Base-by-base conservation (phyloP, 345 rosid genomes). In the Eucalyptus regnans region DNA sequence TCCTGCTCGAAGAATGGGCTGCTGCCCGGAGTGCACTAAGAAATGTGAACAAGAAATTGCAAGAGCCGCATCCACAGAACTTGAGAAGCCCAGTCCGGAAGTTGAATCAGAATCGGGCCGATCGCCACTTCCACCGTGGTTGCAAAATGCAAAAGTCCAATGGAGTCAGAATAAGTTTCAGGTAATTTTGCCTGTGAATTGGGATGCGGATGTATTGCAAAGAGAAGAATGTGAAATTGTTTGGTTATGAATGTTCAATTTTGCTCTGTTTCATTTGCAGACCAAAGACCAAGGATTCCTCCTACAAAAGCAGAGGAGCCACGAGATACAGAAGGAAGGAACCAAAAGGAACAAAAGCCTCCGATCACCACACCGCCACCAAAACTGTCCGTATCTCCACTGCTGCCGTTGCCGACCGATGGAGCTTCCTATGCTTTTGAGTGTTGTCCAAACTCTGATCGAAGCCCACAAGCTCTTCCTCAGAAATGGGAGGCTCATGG, bases 11-110 rank as follows among this genome's bases (percentile, higher is more conserved):
- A 93, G 90, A 89, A 89, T 91, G 56, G 91, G 93, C 86, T 95
- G 95, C 87, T 98, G 99, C 91, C 94, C 96, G 3, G 93, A 88
- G 58, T 98, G 99, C 92, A 49, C 89, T 88, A 94, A 92, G 90
- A 94, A 92, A 90, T 97, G 93, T 25, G 95, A 96, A 90, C 94
- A 96, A 88, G 99, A 97, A 46, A 91, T 96, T 1, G 94, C 93
- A 14, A 94, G 89, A 79, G 51, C 94, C n/a, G 51, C 89, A 22
- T 88, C 92, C 18, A 88, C 91, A 58, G 95, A 91, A 51, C 64
- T 88, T 15, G 95, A 98, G 68, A 94, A 88, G 80, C 60, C 94
- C 25, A 88, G 91, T 68, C 88, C 94, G 5, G 95, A 92, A 89
- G 87, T 91, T 88, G 96, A 90, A 88, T 83, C 93, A 76, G 93